Base-by-base conservation (phyloP, 23 red algal genomes). In the Pyropia yezoensis region DNA sequence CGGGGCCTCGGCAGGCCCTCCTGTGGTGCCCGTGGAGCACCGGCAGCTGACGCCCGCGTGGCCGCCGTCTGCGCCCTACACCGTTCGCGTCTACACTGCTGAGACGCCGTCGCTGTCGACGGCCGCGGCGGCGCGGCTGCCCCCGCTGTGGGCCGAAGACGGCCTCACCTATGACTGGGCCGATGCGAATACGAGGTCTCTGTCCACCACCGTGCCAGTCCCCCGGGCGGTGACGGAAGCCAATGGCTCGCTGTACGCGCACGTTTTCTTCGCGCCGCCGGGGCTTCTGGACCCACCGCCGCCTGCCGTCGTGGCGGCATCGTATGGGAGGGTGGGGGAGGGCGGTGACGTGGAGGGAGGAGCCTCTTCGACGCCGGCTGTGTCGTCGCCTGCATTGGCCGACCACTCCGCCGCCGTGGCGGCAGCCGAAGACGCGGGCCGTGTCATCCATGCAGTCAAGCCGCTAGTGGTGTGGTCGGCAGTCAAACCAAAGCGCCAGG, bases 191-290 rank as follows among this genome's bases (percentile, higher is more conserved):
- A 61, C 68, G 52, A 3, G 65, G 29, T 52, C 32, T 14, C 33
- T 65, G 52, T 75, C 76, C 52, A 53, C 74, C 13, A 73, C 75
- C 27, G 30, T 80, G n/a, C 22, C 50, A 21, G 75, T 89, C 14
- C 76, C 84, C 29, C 59, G 33, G 8, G 61, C 13, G 19, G 75
- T 89, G 45, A 13, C 27, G 11, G 0, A 20, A 6, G 56, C 20
- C 14, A 89, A 89, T 53, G n/a, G 23, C 19, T 57, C 65, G 18
- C 74, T 73, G 84, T 89, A 29, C 28, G 76, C 69, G 34, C 84
- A 89, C 26, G 62, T 79, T 27, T 89, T 80, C 49, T 64, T 89
- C 22, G 61, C 57, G 7, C 62, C 49, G 27, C 19, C 18, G 19
- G 33, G 28, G 20, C 15, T 81, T 49, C 74, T 59, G 21, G 63